These are phyloP conservation scores for Globisporangium lucens DNA, from an alignment of 352 stramenopile genomes.

Conservation along the genomic window DNA sequence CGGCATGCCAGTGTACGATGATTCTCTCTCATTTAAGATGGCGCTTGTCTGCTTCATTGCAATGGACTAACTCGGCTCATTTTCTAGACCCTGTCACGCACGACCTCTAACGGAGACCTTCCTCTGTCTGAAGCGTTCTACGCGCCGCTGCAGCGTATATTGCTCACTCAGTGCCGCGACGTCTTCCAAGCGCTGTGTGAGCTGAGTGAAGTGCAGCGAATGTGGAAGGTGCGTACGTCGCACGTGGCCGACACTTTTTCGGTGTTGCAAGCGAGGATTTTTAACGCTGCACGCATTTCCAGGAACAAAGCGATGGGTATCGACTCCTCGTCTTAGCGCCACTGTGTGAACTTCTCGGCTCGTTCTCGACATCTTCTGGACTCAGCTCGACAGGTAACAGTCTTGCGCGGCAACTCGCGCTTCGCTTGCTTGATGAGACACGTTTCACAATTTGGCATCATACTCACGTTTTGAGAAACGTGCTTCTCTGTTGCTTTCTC, in stretches of 20 bases:
- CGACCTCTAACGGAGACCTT: conserved; percentile 6
- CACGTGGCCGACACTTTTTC: conserved; percentile 1
- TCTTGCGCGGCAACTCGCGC: neutral
- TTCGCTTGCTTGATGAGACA: neutral
- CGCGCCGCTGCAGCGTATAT: conserved; percentile 29
- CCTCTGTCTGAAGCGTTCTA: conserved; percentile 13
- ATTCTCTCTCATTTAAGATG: conserved; percentile 14
- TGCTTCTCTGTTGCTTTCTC: neutral
- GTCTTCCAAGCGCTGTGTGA: conserved; percentile 35
- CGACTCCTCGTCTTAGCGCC: conserved; percentile 15
- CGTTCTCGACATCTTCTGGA: conserved; percentile 13
- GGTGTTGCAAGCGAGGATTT: conserved; percentile 7
- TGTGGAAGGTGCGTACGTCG: conserved; percentile 23
- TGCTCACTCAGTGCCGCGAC: conserved; percentile 30
- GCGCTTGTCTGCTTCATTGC: too few relatives aligned
- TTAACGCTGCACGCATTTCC: conserved; percentile 11
- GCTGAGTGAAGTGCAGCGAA: conserved; percentile 26
- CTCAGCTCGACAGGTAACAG: conserved; percentile 15
- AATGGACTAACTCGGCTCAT: conserved; percentile 15
- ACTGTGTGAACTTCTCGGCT: conserved; percentile 17
- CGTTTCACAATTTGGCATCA: neutral
- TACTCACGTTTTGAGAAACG: neutral
- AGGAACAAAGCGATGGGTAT: conserved; percentile 12
- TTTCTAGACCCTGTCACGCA: conserved; percentile 25
- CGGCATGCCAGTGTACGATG: conserved; percentile 13